Evolutionary conservation across 345 rosid genomes (phyloP).

Genomic region (Trapa bicornis): DNA sequence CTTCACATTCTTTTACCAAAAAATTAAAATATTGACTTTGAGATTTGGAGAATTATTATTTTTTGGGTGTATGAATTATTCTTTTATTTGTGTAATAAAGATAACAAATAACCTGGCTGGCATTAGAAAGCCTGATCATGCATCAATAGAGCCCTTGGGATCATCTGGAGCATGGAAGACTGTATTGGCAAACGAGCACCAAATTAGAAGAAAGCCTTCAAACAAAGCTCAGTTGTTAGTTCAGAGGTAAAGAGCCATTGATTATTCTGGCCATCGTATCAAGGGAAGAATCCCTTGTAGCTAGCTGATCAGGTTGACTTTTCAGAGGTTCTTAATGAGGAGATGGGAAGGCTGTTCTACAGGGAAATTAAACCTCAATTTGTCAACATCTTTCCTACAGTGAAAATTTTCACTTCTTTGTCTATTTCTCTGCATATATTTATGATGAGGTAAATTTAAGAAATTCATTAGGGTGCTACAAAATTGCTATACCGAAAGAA

Average conservation of each 20-base stretch:
- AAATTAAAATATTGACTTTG: too few relatives aligned
- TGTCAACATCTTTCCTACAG: background rate
- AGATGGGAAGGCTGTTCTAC: background rate
- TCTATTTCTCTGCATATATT: background rate
- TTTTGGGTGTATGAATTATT: too few relatives aligned
- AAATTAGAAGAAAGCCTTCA: background rate
- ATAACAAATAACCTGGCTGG: too few relatives aligned
- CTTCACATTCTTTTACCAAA: too few relatives aligned
- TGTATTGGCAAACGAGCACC: too few relatives aligned
- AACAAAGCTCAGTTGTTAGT: background rate
- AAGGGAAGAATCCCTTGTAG: background rate
- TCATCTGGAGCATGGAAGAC: too few relatives aligned
- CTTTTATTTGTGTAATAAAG: too few relatives aligned
- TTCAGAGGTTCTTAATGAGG: background rate
- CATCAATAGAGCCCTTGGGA: background rate
- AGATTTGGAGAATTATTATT: too few relatives aligned
- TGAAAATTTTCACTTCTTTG: background rate
- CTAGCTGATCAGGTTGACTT: background rate
- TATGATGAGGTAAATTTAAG: background rate
- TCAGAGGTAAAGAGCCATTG: background rate
- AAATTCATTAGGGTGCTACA: background rate
- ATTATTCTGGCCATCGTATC: background rate
- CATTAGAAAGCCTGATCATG: background rate
- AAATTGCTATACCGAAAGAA: background rate
- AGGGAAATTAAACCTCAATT: background rate